These are phyloP conservation scores for Sphagnurus paluster DNA, from an alignment of 1,284 basidiomycete genomes.

Conservation along the genomic window DNA sequence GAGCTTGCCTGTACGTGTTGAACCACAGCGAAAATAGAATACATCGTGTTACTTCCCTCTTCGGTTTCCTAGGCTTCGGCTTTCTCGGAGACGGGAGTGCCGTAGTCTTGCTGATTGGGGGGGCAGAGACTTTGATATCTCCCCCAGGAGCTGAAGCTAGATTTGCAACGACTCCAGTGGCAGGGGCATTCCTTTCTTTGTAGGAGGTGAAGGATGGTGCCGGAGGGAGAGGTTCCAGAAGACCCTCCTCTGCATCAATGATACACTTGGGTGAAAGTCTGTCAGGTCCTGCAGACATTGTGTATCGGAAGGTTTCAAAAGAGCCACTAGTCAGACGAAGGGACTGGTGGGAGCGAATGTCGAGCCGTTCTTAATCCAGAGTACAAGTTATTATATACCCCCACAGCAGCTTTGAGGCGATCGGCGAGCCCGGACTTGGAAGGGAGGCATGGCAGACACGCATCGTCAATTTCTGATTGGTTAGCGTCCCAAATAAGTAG, in stretches of 20 bases:
- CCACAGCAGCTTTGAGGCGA: not conserved
- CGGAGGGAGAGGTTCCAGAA: slow-evolving; percentile 39
- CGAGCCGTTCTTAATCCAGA: not conserved
- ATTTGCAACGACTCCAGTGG: slow-evolving; percentile 22
- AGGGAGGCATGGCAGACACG: not conserved
- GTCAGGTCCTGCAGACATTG: slow-evolving; percentile 39
- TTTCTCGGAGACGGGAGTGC: slow-evolving; percentile 27
- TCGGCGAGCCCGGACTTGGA: not conserved
- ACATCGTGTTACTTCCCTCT: slow-evolving; percentile 41
- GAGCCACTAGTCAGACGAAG: slow-evolving; percentile 8
- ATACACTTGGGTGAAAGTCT: slow-evolving; percentile 29
- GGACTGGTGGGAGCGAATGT: slow-evolving; percentile 17
- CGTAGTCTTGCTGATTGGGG: slow-evolving; percentile 40
- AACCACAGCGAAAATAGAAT: slow-evolving; percentile 10
- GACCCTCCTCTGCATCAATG: slow-evolving; percentile 59
- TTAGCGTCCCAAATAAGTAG: not conserved
- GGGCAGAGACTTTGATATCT: slow-evolving; percentile 27
- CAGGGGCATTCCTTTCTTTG: slow-evolving; percentile 24
- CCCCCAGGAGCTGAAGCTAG: slow-evolving; percentile 30
- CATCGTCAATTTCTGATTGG: not conserved
- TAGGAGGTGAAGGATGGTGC: slow-evolving; percentile 17
- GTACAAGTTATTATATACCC: slow-evolving; percentile 3
- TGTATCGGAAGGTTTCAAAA: no score
- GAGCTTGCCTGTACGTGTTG: slow-evolving; percentile 10
- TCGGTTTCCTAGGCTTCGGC: slow-evolving; percentile 32